phyloP scores from a whole-genome alignment of 176 grass and related monocot species.

The Ensete ventricosum region DNA sequence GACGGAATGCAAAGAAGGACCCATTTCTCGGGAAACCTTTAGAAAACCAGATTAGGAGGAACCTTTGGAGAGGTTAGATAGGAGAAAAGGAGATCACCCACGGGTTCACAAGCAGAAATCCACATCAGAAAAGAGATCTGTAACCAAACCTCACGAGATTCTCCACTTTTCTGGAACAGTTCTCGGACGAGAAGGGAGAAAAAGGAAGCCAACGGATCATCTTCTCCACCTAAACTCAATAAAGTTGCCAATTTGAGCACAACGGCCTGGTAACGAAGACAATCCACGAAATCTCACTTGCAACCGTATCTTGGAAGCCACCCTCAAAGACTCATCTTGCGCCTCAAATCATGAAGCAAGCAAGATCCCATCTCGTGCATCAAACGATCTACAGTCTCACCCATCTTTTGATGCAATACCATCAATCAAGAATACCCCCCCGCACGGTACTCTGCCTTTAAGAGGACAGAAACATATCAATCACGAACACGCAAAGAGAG shows the following conservation, averaged over 20 bases:
- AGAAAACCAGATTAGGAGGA: constrained; percentile 14
- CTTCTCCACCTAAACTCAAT: constrained; percentile 21
- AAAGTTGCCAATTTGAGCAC: constrained; percentile 14
- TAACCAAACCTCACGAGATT: constrained; percentile 79
- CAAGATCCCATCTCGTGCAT: constrained; percentile 2
- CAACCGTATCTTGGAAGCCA: neutral
- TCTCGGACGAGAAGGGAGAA: constrained; percentile 39
- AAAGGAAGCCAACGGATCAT: constrained; percentile 25
- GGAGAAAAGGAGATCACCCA: constrained; percentile 11
- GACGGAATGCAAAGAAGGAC: constrained; percentile 48
- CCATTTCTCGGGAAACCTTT: constrained; percentile 22
- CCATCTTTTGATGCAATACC: neutral
- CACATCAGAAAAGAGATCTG: constrained; percentile 23
- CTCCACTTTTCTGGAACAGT: constrained; percentile 24
- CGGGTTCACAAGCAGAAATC: constrained; percentile 14
- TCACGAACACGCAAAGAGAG: neutral
- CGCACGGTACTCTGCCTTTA: too few relatives aligned
- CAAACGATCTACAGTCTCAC: neutral
- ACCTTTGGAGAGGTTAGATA: neutral
- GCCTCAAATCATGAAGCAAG: neutral
- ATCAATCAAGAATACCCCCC: too few relatives aligned
- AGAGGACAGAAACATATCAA: neutral
- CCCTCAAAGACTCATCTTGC: neutral
- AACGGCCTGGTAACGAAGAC: neutral
- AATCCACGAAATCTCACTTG: neutral